These are phyloP conservation scores for Nakazawaea ishiwadae DNA, from an alignment of 805 yeast species.

Conservation along the genomic window DNA sequence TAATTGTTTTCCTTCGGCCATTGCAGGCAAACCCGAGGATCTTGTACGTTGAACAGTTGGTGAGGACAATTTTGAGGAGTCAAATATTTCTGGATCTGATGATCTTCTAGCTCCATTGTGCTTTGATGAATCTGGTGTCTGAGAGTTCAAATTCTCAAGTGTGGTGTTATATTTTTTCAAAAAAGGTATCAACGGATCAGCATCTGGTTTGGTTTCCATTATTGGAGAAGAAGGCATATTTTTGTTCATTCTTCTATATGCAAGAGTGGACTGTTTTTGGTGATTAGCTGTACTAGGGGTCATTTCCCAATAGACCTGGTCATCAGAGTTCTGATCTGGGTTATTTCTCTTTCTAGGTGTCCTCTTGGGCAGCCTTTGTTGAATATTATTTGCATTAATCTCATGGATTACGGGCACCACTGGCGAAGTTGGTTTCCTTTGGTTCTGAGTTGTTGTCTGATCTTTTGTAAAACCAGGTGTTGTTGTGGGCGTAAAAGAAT, in stretches of 20 bases:
- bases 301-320: constrained; percentile 34
- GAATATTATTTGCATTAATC: not conserved
- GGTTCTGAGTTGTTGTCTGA: not conserved
- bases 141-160: constrained; percentile 25
- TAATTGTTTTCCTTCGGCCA: not conserved
- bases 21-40: constrained; percentile 26
- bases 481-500: constrained; percentile 11
- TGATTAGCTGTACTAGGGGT: constrained; percentile 30
- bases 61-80: constrained; percentile 12
- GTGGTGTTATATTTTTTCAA: constrained; percentile 37
- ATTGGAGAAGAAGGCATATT: constrained; percentile 40
- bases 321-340: constrained; percentile 28
- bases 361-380: not conserved
- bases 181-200: constrained; percentile 23
- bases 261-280: constrained; percentile 4
- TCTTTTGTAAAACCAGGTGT: constrained; percentile 1
- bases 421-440: not conserved
- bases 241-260: constrained; percentile 13
- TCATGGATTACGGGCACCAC: constrained; percentile 1
- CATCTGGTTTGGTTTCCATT: constrained; percentile 19
- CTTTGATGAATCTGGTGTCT: constrained; percentile 27
- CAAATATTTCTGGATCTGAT: constrained; percentile 25
- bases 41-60: constrained; percentile 35
- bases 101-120: constrained; percentile 25
- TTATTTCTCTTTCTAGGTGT: constrained; percentile 10